These are phyloP conservation scores for Sclerotinia borealis DNA, from an alignment of 2,329 filamentous ascomycete genomes.

Conservation along the genomic window DNA sequence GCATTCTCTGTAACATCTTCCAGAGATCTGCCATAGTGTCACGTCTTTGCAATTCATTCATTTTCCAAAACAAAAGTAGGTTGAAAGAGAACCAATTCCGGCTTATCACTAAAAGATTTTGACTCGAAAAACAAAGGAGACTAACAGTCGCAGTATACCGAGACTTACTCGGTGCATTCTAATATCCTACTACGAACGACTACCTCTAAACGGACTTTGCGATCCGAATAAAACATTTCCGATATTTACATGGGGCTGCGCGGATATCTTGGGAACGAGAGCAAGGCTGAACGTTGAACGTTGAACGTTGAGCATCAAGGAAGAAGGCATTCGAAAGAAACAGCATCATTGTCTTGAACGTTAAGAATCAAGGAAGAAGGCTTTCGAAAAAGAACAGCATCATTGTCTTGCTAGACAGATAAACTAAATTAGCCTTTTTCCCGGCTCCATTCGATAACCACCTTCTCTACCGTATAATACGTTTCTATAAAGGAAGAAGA, in stretches of 20 bases:
- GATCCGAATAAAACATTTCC: background rate
- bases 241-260: slow-evolving; percentile 7
- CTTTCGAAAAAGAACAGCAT: too few species aligned
- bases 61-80: slow-evolving; percentile 28
- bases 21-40: slow-evolving; percentile 31
- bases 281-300: background rate
- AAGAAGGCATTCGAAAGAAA: background rate
- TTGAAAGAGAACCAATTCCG: slow-evolving; percentile 12
- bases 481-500: background rate
- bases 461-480: background rate
- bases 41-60: slow-evolving; percentile 29
- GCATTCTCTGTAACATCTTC: slow-evolving; percentile 28
- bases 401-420: background rate
- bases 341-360: background rate
- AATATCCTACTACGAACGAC: background rate
- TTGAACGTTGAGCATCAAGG: background rate
- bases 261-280: background rate
- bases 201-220: background rate
- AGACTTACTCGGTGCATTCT: background rate
- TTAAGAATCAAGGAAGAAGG: too few species aligned
- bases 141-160: slow-evolving; percentile 6
- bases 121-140: slow-evolving; percentile 9
- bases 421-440: background rate
- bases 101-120: background rate
- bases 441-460: background rate